A percentile compares a stretch with the other conserved stretches of the same genome.
phyloP scores from a whole-genome alignment of 768 basidiomycete species.

The Daedaleopsis nitida region DNA sequence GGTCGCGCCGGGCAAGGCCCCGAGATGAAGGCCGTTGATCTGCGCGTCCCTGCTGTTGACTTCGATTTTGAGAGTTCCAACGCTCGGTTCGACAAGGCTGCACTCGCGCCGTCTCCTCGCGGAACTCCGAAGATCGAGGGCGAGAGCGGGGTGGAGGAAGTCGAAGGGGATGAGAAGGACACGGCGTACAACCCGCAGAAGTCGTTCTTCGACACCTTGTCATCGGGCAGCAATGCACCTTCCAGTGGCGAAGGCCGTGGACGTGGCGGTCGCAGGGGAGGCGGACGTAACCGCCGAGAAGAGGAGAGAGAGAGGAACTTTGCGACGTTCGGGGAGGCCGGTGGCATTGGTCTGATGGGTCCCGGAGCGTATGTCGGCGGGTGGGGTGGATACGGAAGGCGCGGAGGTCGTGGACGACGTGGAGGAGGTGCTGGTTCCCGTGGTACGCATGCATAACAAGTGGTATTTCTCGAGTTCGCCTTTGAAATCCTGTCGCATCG shows the following conservation, averaged over 20 bases:
- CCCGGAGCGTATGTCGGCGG: slow-evolving; percentile 80
- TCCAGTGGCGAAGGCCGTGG: slow-evolving; percentile 39
- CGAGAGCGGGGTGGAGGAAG: slow-evolving; percentile 33
- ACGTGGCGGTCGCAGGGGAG: slow-evolving; percentile 47
- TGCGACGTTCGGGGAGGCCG: slow-evolving; percentile 86
- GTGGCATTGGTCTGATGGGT: slow-evolving; percentile 75
- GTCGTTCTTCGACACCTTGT: slow-evolving; percentile 80
- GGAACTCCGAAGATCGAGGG: slow-evolving; percentile 27
- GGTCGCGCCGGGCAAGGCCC: slow-evolving; percentile 33
- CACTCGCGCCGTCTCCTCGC: slow-evolving; percentile 37
- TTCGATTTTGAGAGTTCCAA: slow-evolving; percentile 83
- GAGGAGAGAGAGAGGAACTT: slow-evolving; percentile 86
- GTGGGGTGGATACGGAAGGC: slow-evolving; percentile 69
- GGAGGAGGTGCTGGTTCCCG: slow-evolving; percentile 22
- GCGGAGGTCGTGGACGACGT: slow-evolving; percentile 46
- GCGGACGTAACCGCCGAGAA: slow-evolving; percentile 71
- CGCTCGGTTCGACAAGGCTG: slow-evolving; percentile 78
- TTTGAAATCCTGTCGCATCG: background rate
- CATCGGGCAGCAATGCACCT: slow-evolving; percentile 48
- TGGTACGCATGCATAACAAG: slow-evolving; percentile 14
- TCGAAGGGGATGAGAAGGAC: slow-evolving; percentile 31
- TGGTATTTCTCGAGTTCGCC: background rate
- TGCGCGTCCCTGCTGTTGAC: slow-evolving; percentile 71
- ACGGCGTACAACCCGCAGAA: slow-evolving; percentile 72
- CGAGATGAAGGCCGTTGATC: slow-evolving; percentile 36